A percentile compares a stretch with the other conserved stretches of the same genome.
Conservation (phyloP, 352 stramenopile species). For the Phytophthora pini region DNA sequence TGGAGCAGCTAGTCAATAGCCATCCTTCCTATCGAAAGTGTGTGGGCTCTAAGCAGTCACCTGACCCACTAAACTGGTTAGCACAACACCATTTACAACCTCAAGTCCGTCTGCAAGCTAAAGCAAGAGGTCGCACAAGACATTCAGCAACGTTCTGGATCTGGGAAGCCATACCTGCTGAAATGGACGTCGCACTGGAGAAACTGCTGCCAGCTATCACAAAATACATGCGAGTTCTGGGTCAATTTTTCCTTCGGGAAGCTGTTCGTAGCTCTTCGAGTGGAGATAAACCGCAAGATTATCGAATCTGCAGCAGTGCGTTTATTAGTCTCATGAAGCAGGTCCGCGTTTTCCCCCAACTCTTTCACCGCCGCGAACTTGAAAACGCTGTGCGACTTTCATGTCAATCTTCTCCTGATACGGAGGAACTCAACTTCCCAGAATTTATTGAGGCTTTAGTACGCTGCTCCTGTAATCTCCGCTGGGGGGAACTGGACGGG, state of each 20-base stretch:
- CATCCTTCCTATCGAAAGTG: constrained; percentile 29
- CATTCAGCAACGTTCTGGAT: constrained; percentile 31
- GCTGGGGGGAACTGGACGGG: constrained; percentile 45
- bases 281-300: constrained; percentile 23
- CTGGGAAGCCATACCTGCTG: constrained; percentile 28
- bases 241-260: constrained; percentile 49
- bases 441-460: constrained; percentile 71
- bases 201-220: constrained; percentile 48
- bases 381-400: constrained; percentile 52
- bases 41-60: not conserved
- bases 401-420: constrained; percentile 28
- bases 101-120: constrained; percentile 8
- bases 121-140: constrained; percentile 1
- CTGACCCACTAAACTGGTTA: constrained; percentile 19
- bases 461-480: constrained; percentile 52
- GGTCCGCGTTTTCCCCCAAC: constrained; percentile 57
- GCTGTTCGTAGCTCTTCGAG: constrained; percentile 23
- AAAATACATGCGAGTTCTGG: constrained; percentile 50
- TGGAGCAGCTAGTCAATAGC: constrained; percentile 28
- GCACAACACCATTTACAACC: constrained; percentile 23
- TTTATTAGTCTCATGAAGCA: constrained; percentile 67
- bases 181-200: constrained; percentile 36
- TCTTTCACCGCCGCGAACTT: constrained; percentile 64
- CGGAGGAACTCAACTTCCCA: constrained; percentile 52
- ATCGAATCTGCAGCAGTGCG: constrained; percentile 33